Conservation (phyloP, 73 alveolate genomes). For the Paramecium sonneborni region DNA sequence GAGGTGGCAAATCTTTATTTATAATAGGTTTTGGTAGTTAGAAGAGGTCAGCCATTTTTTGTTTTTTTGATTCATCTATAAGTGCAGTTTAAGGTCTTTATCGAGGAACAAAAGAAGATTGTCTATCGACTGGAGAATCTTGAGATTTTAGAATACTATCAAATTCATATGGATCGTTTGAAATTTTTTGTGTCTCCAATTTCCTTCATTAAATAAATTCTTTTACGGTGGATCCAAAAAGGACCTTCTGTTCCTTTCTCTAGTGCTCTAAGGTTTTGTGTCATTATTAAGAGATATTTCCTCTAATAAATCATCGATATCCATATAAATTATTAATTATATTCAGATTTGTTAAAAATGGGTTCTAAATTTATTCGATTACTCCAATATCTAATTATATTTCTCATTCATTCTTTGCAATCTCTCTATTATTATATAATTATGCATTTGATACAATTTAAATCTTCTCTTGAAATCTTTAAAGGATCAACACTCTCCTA, state of each 20-base stretch:
- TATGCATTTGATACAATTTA: not conserved
- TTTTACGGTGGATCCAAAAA: not conserved
- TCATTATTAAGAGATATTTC: not conserved
- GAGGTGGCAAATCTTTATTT: not conserved
- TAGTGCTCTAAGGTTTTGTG: not conserved
- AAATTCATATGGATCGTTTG: not conserved
- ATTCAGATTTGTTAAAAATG: not conserved
- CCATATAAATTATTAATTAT: not conserved
- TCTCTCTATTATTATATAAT: not conserved
- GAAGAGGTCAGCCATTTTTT: not conserved
- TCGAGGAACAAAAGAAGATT: not conserved
- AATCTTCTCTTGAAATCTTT: not conserved
- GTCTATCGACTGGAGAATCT: not conserved
- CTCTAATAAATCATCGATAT: not conserved
- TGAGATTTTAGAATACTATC: not conserved
- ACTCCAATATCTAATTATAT: not conserved
- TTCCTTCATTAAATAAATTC: not conserved
- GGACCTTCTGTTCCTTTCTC: not conserved
- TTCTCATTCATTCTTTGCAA: not conserved
- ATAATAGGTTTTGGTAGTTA: not conserved
- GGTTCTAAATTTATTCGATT: not conserved
- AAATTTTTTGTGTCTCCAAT: not conserved
- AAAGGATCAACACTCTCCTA: not conserved
- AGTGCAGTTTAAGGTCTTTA: not conserved
- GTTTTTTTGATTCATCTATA: not conserved